These are phyloP conservation scores for Piper longum DNA, from an alignment of 164 flowering plant species.

Conservation along the genomic window DNA sequence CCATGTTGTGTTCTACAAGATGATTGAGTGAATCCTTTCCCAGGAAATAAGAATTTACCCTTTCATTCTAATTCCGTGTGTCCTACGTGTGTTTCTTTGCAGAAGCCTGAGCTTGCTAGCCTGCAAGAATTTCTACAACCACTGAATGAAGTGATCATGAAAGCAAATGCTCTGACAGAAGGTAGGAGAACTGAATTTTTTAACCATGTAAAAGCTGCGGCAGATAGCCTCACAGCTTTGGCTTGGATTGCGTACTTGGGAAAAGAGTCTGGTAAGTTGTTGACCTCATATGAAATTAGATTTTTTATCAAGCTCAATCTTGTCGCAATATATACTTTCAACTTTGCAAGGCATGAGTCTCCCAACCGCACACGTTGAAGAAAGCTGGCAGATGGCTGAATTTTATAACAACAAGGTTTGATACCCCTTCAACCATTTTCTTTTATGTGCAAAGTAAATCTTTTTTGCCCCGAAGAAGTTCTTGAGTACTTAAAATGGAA, in stretches of 20 bases:
- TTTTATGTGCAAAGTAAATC: neutral
- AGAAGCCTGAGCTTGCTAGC: slow-evolving; percentile 75
- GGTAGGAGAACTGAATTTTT: slow-evolving; percentile 79
- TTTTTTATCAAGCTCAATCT: neutral
- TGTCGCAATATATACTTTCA: neutral
- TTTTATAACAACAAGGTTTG: slow-evolving; percentile 85
- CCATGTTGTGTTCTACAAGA: neutral
- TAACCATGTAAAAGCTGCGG: slow-evolving; percentile 73
- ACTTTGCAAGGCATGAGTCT: slow-evolving; percentile 73
- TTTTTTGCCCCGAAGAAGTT: too few species aligned
- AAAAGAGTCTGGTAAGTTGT: slow-evolving; percentile 75
- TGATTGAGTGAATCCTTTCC: neutral
- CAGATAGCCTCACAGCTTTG: slow-evolving; percentile 82
- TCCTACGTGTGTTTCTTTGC: slow-evolving; percentile 5
- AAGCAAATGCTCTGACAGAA: slow-evolving; percentile 70
- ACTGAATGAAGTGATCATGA: slow-evolving; percentile 68
- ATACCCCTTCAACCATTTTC: neutral
- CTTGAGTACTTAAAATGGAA: too few species aligned
- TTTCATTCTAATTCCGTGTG: neutral
- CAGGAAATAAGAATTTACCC: neutral
- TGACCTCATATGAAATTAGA: neutral
- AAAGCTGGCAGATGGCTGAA: slow-evolving; percentile 98
- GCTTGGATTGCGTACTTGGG: slow-evolving; percentile 95
- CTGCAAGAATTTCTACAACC: slow-evolving; percentile 78
- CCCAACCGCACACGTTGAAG: slow-evolving; percentile 99